Conservation (phyloP, 75 land plant species). For the Pseudotsuga menziesii region DNA sequence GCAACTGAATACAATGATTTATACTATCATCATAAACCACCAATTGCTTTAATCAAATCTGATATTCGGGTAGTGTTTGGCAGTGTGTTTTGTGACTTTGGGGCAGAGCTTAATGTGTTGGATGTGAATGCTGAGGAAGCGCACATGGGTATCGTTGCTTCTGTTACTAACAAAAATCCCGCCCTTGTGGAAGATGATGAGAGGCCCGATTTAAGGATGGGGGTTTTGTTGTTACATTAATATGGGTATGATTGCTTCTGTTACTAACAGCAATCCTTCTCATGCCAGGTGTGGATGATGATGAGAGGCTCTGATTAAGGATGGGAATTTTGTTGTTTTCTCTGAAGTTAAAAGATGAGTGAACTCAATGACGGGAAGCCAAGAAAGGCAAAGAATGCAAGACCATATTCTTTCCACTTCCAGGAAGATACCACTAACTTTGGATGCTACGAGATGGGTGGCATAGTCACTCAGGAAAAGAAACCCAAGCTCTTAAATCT, state of each 20-base stretch:
- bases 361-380: slow-evolving; percentile 95
- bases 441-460: slow-evolving; percentile 71
- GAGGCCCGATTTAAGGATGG: slow-evolving; percentile 92
- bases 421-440: slow-evolving; percentile 84
- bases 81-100: slow-evolving; percentile 90
- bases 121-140: slow-evolving; percentile 97
- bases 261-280: slow-evolving; percentile 73
- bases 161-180: slow-evolving; percentile 74
- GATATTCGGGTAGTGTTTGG: slow-evolving; percentile 91
- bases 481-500: slow-evolving; percentile 79
- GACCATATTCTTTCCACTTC: slow-evolving; percentile 76
- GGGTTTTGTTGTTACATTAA: slow-evolving; percentile 65
- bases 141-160: slow-evolving; percentile 89
- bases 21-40: slow-evolving; percentile 71
- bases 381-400: slow-evolving; percentile 58
- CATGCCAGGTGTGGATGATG: slow-evolving; percentile 78
- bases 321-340: slow-evolving; percentile 93
- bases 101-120: slow-evolving; percentile 76
- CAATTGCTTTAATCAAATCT: slow-evolving; percentile 85
- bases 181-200: slow-evolving; percentile 88
- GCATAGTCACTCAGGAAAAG: slow-evolving; percentile 96
- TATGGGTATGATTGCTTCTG: slow-evolving; percentile 86
- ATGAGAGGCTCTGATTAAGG: slow-evolving; percentile 93
- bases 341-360: slow-evolving; percentile 86
- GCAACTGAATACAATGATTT: slow-evolving; percentile 67